Conservation (phyloP, 257 asterid genomes). For the Rhazya stricta region DNA sequence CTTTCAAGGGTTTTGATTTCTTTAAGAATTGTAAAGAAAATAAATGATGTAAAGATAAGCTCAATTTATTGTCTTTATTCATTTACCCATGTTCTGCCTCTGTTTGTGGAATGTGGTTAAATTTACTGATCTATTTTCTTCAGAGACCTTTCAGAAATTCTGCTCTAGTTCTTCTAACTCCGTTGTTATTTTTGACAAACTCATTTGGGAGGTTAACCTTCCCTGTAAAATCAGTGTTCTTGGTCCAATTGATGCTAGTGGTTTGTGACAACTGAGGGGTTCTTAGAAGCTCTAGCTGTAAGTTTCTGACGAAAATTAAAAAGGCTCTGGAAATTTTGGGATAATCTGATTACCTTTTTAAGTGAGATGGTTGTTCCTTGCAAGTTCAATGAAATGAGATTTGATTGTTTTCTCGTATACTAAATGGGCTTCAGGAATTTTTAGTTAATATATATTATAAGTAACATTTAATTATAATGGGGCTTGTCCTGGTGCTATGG, state of each 20-base stretch:
- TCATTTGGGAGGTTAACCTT: not conserved
- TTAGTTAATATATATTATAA: not conserved
- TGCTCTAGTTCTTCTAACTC: not conserved
- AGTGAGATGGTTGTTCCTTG: not conserved
- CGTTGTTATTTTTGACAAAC: not conserved
- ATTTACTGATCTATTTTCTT: not conserved
- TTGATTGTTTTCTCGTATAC: not conserved
- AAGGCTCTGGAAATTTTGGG: not conserved
- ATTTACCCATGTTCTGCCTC: not conserved
- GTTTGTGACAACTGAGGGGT: not conserved
- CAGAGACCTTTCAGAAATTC: not conserved
- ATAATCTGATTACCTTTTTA: not conserved
- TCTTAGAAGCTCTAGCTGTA: not conserved
- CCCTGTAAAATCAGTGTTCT: not conserved
- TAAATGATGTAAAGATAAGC: not conserved
- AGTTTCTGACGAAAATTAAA: not conserved
- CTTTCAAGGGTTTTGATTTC: not conserved
- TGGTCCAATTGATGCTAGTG: not conserved
- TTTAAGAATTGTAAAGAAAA: not conserved
- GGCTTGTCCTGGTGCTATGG: not conserved
- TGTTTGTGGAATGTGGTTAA: not conserved
- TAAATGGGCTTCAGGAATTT: not conserved
- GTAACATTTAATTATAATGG: not conserved
- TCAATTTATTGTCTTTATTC: not conserved
- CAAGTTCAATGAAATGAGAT: too few species aligned